These are phyloP conservation scores for Canavalia gladiata DNA, from an alignment of 306 rosid species.

Conservation along the genomic window DNA sequence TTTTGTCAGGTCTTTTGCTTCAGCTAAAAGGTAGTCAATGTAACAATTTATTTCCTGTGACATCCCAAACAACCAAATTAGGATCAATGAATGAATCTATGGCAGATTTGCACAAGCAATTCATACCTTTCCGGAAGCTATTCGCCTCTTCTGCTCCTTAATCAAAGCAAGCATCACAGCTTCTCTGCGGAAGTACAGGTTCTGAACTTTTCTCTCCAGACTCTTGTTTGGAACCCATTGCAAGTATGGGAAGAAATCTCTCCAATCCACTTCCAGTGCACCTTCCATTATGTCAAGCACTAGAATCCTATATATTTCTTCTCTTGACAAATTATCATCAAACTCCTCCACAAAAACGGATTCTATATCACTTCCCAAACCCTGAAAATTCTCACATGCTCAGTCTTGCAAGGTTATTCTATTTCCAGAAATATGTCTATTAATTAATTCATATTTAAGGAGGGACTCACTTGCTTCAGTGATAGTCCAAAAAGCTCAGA, in stretches of 20 bases:
- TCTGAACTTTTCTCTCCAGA: conserved; percentile 56
- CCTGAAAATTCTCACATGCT: conserved; percentile 52
- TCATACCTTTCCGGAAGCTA: conserved; percentile 72
- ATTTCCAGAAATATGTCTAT: neutral
- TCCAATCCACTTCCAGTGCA: conserved; percentile 87
- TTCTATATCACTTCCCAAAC: conserved; percentile 60
- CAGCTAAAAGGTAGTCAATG: conserved; percentile 62
- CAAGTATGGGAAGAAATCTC: conserved; percentile 85
- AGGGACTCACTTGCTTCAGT: conserved; percentile 66
- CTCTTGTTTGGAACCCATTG: conserved; percentile 79
- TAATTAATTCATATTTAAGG: neutral
- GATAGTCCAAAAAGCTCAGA: conserved; percentile 70
- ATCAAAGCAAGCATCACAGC: conserved; percentile 66
- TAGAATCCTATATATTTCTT: conserved; percentile 62
- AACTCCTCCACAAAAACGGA: conserved; percentile 71
- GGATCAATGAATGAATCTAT: neutral
- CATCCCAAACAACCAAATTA: conserved; percentile 33
- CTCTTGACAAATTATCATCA: conserved; percentile 54
- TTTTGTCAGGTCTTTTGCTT: conserved; percentile 60
- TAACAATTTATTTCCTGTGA: conserved; percentile 68
- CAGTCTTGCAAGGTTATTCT: neutral
- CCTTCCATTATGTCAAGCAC: conserved; percentile 77
- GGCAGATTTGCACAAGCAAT: neutral
- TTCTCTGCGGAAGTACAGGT: conserved; percentile 47
- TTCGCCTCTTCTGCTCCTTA: conserved; percentile 62